phyloP scores from a whole-genome alignment of 805 yeast genomes.

The Pichia nakasei region DNA sequence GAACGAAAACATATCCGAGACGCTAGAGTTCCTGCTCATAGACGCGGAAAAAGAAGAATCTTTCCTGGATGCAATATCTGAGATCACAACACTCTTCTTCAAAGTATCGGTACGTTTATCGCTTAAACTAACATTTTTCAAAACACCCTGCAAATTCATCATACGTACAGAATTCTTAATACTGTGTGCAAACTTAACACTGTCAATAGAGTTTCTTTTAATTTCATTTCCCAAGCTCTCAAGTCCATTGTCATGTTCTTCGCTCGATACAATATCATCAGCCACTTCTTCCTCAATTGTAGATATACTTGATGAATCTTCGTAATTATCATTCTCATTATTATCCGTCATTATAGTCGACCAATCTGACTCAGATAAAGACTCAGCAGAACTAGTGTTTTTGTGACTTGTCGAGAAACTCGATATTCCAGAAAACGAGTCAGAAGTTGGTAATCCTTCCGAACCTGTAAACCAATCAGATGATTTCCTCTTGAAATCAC shows the following conservation, averaged over 20 bases:
- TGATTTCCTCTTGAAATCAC: not conserved
- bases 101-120: not conserved
- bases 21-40: not conserved
- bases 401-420: no score
- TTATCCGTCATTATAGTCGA: not conserved
- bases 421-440: not conserved
- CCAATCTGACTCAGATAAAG: not conserved
- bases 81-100: not conserved
- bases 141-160: slow-evolving; percentile 3
- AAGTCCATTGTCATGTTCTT: not conserved
- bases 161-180: slow-evolving; percentile 5
- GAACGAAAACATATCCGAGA: not conserved
- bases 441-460: not conserved
- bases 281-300: slow-evolving; percentile 3
- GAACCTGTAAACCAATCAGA: not conserved
- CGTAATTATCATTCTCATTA: not conserved
- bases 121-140: slow-evolving; percentile 2
- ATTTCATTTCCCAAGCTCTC: not conserved
- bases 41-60: not conserved
- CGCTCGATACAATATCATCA: not conserved
- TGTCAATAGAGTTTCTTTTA: not conserved
- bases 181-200: not conserved
- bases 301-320: not conserved
- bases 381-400: not conserved
- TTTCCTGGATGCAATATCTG: not conserved